Conservation (phyloP, 305 asterid genomes). For the Ilex paraguariensis region DNA sequence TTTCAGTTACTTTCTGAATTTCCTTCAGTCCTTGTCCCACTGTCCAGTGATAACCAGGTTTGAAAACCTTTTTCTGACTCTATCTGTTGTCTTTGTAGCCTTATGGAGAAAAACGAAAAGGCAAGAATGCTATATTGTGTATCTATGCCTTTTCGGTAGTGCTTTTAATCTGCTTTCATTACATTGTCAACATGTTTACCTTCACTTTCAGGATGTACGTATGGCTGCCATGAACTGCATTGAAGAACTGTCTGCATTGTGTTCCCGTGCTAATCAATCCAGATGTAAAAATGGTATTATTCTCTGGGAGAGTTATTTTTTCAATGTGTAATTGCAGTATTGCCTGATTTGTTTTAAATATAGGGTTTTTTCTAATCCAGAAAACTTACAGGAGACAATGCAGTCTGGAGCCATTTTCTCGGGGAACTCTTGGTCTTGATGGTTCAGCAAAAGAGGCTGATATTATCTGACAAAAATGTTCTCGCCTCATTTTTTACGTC, state of each 20-base stretch:
- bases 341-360: not conserved
- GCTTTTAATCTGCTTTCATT: no score
- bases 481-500: constrained; percentile 60
- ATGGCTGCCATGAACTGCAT: constrained; percentile 68
- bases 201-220: constrained; percentile 47
- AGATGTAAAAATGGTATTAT: constrained; percentile 46
- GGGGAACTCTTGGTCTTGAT: constrained; percentile 65
- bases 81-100: not conserved
- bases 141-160: no score
- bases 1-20: constrained; percentile 48
- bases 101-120: not conserved
- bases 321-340: constrained; percentile 2
- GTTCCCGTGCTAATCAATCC: constrained; percentile 33
- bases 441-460: constrained; percentile 68
- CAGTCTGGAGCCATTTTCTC: constrained; percentile 40
- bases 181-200: not conserved
- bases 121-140: no score
- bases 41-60: constrained; percentile 82
- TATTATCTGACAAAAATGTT: constrained; percentile 61
- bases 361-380: constrained; percentile 19
- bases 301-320: constrained; percentile 1
- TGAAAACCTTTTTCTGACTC: constrained; percentile 8
- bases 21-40: constrained; percentile 71
- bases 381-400: constrained; percentile 48
- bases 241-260: constrained; percentile 47